phyloP scores from a whole-genome alignment of 371 early-diverging fungal genomes.

The Parasitella parasitica region DNA sequence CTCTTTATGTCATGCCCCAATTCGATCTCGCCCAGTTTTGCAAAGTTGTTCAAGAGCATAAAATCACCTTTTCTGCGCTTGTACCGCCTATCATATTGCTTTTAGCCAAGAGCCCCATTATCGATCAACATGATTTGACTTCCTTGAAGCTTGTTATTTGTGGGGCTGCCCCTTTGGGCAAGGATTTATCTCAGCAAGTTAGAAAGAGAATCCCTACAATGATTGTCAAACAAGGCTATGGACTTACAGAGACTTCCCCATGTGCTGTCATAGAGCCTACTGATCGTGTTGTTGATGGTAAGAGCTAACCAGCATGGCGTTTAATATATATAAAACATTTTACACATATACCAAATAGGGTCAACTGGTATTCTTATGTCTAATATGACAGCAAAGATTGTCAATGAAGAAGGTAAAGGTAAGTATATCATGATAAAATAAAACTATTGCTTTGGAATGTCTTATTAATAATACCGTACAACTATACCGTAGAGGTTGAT shows the following conservation, averaged over 20 bases:
- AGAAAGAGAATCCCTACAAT: constrained; percentile 41
- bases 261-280: constrained; percentile 17
- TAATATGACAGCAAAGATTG: constrained; percentile 65
- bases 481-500: constrained; percentile 48
- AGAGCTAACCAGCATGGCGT: too few species aligned
- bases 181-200: constrained; percentile 49
- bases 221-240: constrained; percentile 36
- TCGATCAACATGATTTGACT: constrained; percentile 67
- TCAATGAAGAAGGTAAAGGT: constrained; percentile 62
- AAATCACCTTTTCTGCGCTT: constrained; percentile 61
- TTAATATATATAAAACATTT: too few species aligned
- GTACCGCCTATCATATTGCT: constrained; percentile 82
- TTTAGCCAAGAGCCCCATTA: constrained; percentile 66
- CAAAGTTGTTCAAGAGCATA: constrained; percentile 52
- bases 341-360: too few species aligned
- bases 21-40: constrained; percentile 69
- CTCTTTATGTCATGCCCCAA: constrained; percentile 61
- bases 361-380: constrained; percentile 71
- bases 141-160: constrained; percentile 56
- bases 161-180: constrained; percentile 86
- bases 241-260: constrained; percentile 24
- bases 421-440: too few species aligned
- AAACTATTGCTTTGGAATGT: too few species aligned
- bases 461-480: neutral
- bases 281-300: constrained; percentile 13